Evolutionary conservation across 2,329 filamentous ascomycete species (phyloP).

Genomic region (Seiridium unicorne): DNA sequence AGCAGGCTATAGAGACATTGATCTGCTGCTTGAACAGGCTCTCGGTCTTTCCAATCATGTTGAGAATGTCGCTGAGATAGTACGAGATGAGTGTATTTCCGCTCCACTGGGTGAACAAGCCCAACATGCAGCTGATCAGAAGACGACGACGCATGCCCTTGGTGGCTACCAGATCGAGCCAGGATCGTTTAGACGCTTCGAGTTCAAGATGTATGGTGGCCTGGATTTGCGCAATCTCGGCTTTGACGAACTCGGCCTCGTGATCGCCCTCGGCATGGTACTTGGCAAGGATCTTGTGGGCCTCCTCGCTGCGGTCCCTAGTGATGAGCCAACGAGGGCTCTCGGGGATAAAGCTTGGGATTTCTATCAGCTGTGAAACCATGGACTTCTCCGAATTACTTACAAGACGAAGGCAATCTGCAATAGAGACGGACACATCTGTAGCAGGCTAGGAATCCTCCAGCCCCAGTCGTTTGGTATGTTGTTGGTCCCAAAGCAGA

Average conservation of each 20-base stretch:
- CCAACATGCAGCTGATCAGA: constrained; percentile 46
- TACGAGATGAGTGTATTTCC: constrained; percentile 48
- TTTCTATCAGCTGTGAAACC: no score
- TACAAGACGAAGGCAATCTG: constrained; percentile 38
- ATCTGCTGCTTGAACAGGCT: constrained; percentile 42
- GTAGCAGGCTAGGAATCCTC: constrained; percentile 45
- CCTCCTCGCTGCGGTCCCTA: constrained; percentile 29
- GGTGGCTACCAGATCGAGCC: constrained; percentile 50
- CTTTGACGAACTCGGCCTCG: constrained; percentile 41
- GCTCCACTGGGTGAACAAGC: constrained; percentile 54
- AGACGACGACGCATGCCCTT: constrained; percentile 49
- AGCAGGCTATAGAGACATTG: constrained; percentile 43
- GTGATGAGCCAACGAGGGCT: constrained; percentile 27
- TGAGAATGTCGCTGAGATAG: constrained; percentile 39
- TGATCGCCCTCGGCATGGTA: constrained; percentile 46
- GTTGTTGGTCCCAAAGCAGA: constrained; percentile 46
- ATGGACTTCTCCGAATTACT: constrained; percentile 2
- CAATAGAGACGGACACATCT: constrained; percentile 40
- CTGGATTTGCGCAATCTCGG: constrained; percentile 12
- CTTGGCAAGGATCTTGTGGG: constrained; percentile 26
- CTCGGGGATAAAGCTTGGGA: constrained; percentile 25
- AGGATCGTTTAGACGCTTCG: constrained; percentile 49
- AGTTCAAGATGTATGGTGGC: constrained; percentile 37
- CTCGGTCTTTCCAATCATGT: constrained; percentile 42
- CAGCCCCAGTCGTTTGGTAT: constrained; percentile 38